Percentiles rank a stretch among this genome's conserved stretches.
phyloP scores from a whole-genome alignment of 352 stramenopile genomes.

The Pythium guiyangense region DNA sequence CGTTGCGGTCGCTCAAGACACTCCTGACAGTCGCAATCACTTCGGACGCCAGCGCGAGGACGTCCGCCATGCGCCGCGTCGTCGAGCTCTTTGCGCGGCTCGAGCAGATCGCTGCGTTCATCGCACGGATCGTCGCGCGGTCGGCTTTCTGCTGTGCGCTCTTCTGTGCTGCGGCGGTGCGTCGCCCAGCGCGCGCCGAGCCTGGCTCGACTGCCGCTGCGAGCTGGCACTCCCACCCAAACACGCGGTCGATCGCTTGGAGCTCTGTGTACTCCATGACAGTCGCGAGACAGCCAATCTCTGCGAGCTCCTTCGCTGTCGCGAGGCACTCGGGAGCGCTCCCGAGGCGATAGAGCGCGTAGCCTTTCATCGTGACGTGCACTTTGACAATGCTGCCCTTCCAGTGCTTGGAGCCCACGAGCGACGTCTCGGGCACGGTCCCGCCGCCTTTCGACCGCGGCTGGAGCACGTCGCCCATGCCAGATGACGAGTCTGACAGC shows the following conservation, averaged over 20 bases:
- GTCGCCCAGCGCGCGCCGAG: conserved; percentile 32
- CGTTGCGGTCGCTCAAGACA: conserved; percentile 13
- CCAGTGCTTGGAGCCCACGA: conserved; percentile 65
- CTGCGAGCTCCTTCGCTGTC: conserved; percentile 29
- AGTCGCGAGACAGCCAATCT: conserved; percentile 36
- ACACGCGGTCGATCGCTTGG: conserved; percentile 27
- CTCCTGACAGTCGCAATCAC: conserved; percentile 28
- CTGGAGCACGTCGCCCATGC: conserved; percentile 50
- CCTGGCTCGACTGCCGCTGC: conserved; percentile 39
- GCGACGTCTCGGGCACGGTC: conserved; percentile 37
- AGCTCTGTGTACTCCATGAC: conserved; percentile 36
- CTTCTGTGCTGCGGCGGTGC: conserved; percentile 26
- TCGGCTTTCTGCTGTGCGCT: conserved; percentile 23
- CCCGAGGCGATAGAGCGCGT: conserved; percentile 36
- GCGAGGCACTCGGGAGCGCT: conserved; percentile 28
- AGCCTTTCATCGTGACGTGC: conserved; percentile 42
- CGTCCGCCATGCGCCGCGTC: conserved; percentile 17
- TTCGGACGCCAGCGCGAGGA: conserved; percentile 30
- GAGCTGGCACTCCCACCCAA: conserved; percentile 46
- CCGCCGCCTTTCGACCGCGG: conserved; percentile 50
- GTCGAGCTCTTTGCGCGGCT: conserved; percentile 7
- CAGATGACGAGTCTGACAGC: conserved; percentile 32
- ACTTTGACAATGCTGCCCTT: conserved; percentile 50
- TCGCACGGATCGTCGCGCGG: conserved; percentile 29
- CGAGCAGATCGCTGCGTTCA: conserved; percentile 28